Conservation (phyloP, 768 basidiomycete genomes). For the Suillus subaureus region DNA sequence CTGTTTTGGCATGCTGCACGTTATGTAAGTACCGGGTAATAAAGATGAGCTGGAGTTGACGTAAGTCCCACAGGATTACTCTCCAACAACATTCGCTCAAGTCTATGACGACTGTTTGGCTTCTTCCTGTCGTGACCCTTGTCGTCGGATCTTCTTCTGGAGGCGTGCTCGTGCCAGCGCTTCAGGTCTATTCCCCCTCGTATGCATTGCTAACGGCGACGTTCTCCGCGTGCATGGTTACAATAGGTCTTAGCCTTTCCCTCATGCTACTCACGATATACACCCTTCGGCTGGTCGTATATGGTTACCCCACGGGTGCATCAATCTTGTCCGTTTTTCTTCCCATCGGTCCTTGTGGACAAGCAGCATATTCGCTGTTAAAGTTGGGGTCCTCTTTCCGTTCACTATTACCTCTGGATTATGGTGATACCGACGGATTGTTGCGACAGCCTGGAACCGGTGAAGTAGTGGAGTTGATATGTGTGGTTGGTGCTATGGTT, state of each 20-base stretch:
- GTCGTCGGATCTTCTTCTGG: conserved; percentile 74
- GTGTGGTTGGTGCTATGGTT: conserved; percentile 49
- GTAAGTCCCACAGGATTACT: conserved; percentile 44
- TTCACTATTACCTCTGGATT: conserved; percentile 36
- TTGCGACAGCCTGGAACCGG: conserved; percentile 37
- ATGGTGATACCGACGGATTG: conserved; percentile 36
- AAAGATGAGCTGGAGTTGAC: conserved; percentile 18
- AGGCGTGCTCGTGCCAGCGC: conserved; percentile 53
- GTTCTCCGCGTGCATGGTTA: conserved; percentile 56
- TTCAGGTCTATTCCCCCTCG: conserved; percentile 45
- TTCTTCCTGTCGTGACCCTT: conserved; percentile 75
- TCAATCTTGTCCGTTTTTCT: conserved; percentile 64
- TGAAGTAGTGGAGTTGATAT: conserved; percentile 46
- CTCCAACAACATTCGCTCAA: conserved; percentile 60
- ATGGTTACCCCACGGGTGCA: conserved; percentile 53
- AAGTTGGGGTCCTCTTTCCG: conserved; percentile 55
- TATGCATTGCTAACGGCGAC: conserved; percentile 58
- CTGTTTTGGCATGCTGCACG: conserved; percentile 62
- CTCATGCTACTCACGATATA: conserved; percentile 71
- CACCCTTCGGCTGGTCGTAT: conserved; percentile 55
- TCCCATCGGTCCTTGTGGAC: conserved; percentile 75
- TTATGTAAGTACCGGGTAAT: conserved; percentile 55
- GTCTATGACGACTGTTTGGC: conserved; percentile 64
- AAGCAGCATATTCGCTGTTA: conserved; percentile 60
- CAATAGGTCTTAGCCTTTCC: conserved; percentile 58